These are phyloP conservation scores for Mucuna pruriens DNA, from an alignment of 306 rosid species.

Conservation along the genomic window DNA sequence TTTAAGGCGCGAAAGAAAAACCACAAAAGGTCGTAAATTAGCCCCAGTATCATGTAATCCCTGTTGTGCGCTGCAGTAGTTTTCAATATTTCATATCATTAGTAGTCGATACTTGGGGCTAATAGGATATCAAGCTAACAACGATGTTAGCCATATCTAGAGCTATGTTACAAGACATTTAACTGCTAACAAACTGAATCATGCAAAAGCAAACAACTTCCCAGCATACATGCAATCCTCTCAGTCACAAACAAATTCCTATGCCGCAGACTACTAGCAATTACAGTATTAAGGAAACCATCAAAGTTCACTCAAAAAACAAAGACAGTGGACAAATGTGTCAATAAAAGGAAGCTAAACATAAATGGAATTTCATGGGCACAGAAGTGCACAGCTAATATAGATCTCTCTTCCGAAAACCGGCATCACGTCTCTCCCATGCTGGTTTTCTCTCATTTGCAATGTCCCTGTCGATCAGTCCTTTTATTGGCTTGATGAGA, in stretches of 20 bases:
- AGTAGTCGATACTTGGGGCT: background rate
- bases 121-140: background rate
- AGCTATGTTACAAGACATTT: conserved; percentile 12
- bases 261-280: conserved; percentile 46
- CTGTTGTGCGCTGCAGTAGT: background rate
- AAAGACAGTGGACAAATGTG: conserved; percentile 10
- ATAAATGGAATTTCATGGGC: background rate
- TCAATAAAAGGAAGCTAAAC: conserved; percentile 25
- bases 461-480: conserved; percentile 65
- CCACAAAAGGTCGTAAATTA: background rate
- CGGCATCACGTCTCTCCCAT: conserved; percentile 75
- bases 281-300: conserved; percentile 25
- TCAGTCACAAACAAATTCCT: conserved; percentile 33
- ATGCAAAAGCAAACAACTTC: conserved; percentile 31
- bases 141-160: background rate
- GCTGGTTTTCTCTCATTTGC: conserved; percentile 66
- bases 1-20: background rate
- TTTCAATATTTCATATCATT: conserved; percentile 20
- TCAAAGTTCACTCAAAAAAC: conserved; percentile 3
- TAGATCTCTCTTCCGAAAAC: conserved; percentile 28
- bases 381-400: background rate
- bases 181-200: conserved; percentile 28
- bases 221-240: conserved; percentile 36
- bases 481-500: conserved; percentile 69
- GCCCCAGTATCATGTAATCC: background rate